Conservation (phyloP, 176 grass and related monocot species). For the Zizania latifolia region DNA sequence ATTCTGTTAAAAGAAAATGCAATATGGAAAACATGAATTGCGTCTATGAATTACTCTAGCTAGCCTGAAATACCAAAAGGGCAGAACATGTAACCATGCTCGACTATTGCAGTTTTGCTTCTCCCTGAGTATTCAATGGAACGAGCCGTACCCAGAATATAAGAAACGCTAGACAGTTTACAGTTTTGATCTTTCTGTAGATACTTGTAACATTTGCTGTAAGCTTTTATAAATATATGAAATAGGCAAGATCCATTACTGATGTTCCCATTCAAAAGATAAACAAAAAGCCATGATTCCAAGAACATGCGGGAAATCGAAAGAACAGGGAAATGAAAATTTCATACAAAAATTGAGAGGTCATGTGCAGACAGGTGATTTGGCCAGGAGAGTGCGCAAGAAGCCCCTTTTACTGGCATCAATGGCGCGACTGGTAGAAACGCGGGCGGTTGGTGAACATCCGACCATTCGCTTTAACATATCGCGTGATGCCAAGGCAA, state of each 20-base stretch:
- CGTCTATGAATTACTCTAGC: too few relatives aligned
- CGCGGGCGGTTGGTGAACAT: constrained; percentile 76
- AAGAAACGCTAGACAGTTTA: not conserved
- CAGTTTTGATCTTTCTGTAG: not conserved
- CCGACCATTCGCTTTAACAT: constrained; percentile 64
- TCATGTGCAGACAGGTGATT: not conserved
- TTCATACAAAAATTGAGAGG: not conserved
- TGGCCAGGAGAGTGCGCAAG: not conserved
- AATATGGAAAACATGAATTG: too few relatives aligned
- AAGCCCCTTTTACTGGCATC: not conserved
- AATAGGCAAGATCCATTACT: not conserved
- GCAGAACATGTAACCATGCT: too few relatives aligned
- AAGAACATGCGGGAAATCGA: not conserved
- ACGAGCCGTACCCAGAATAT: not conserved
- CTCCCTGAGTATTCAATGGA: not conserved
- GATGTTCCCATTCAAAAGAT: not conserved
- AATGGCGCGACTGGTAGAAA: constrained; percentile 49
- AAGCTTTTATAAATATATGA: not conserved
- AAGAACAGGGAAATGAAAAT: not conserved
- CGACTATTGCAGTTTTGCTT: not conserved
- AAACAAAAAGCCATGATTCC: not conserved
- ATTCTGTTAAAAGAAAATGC: too few relatives aligned
- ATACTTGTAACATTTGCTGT: not conserved
- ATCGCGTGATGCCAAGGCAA: constrained; percentile 40
- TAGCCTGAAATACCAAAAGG: too few relatives aligned